Evolutionary conservation across 805 yeast genomes (phyloP).

Genomic region (Starmerella bombicola): DNA sequence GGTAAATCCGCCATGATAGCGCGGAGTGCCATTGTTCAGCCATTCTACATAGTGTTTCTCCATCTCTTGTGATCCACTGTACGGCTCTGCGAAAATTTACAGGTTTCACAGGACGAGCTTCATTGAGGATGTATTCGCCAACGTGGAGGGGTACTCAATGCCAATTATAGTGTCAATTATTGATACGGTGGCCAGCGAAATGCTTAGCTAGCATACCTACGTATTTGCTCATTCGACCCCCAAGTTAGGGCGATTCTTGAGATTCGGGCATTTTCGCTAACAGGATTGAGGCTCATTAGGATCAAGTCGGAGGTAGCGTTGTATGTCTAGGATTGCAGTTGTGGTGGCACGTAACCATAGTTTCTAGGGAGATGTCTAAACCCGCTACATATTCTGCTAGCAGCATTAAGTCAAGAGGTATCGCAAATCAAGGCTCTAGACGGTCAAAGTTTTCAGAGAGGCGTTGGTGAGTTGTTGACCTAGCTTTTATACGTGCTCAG

Average conservation of each 20-base stretch:
- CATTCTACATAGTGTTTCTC: slow-evolving; percentile 85
- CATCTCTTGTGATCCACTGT: slow-evolving; percentile 82
- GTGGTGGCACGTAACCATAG: slow-evolving; percentile 54
- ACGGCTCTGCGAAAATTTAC: slow-evolving; percentile 87
- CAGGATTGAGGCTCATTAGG: slow-evolving; percentile 77
- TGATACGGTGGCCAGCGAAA: slow-evolving; percentile 83
- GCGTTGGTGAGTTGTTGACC: slow-evolving; percentile 34
- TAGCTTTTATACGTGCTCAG: slow-evolving; percentile 28
- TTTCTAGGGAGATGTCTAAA: slow-evolving; percentile 40
- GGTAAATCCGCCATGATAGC: slow-evolving; percentile 96
- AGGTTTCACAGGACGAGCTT: slow-evolving; percentile 68
- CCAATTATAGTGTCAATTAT: slow-evolving; percentile 92
- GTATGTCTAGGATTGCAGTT: slow-evolving; percentile 61
- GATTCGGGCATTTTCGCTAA: slow-evolving; percentile 88
- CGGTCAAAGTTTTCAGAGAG: slow-evolving; percentile 32
- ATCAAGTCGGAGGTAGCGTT: slow-evolving; percentile 64
- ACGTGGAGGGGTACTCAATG: slow-evolving; percentile 95
- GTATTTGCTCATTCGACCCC: slow-evolving; percentile 79
- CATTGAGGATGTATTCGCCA: slow-evolving; percentile 76
- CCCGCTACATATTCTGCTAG: slow-evolving; percentile 42
- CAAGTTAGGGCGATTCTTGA: slow-evolving; percentile 75
- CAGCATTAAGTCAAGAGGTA: slow-evolving; percentile 39
- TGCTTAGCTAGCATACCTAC: slow-evolving; percentile 55
- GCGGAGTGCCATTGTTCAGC: slow-evolving; percentile 73
- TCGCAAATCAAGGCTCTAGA: slow-evolving; percentile 43